phyloP scores from a whole-genome alignment of 106 monocot genomes.

The Phalaenopsis equestris region DNA sequence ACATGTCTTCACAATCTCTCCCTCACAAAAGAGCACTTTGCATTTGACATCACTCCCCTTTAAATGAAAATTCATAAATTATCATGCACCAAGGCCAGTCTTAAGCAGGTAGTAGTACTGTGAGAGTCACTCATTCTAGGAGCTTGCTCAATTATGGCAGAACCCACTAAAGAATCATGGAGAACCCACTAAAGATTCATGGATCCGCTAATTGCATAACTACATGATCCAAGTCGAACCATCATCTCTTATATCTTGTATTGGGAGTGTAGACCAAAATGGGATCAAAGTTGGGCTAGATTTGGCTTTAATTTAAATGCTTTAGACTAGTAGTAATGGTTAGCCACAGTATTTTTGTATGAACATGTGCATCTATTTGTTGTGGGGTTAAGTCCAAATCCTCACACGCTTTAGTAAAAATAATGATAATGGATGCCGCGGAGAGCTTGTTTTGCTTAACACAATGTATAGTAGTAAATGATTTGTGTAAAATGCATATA shows the following conservation, averaged over 20 bases:
- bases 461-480: neutral
- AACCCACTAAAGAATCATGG: neutral
- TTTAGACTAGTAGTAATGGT: neutral
- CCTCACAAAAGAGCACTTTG: no score
- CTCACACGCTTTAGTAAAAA: neutral
- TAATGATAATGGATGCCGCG: neutral
- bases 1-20: no score
- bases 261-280: neutral
- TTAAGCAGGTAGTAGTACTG: neutral
- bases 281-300: neutral
- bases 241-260: neutral
- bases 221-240: neutral
- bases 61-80: no score
- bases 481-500: neutral
- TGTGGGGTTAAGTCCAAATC: neutral
- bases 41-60: no score
- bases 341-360: neutral
- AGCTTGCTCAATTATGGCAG: neutral
- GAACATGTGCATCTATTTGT: neutral
- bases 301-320: neutral
- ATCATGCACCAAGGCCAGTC: neutral
- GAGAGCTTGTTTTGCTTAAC: neutral
- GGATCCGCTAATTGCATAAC: neutral
- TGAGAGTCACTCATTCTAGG: neutral
- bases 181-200: neutral